Base-by-base conservation (phyloP, 495 filamentous ascomycete species). In the Amphirosellinia nigrospora region DNA sequence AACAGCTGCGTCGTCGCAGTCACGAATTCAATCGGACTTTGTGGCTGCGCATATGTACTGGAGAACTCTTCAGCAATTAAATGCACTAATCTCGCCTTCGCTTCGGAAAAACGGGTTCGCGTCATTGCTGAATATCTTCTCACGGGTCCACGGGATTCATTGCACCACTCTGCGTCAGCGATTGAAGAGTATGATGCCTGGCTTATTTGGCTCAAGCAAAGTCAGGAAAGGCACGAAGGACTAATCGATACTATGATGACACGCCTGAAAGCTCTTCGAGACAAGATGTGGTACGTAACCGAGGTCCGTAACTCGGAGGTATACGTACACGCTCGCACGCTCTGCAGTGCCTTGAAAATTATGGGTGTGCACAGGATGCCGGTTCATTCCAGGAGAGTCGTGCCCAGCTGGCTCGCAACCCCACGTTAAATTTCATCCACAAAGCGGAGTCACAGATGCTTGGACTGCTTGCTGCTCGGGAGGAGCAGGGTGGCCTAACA, bases 211-310 rank as follows among this genome's bases (percentile, higher is more conserved):
- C 82, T 92, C 36, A 89, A 91, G 71, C 89, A 90, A 71, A 90
- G 89, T 45, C 89, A 92, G 74, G 90, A 92, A 70, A 85, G 89
- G 8, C 89, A 89, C 60, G 90, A 92, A 77, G 82, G 84, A 15
- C 82, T 84, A 1, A 88, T 91, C 66, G 89, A 92, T 56, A 82
- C 83, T 26, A 90, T 92, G 89, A 90, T 91, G 83, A 83, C 82
- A 66, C 86, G 86, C 16, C 79, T 91, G 19, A 89, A 89, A 64
- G 87, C 89, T 28, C 81, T 95, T 23, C 87, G 96, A 50, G 91
- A 96, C 79, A 98, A 98, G 84, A 97, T 97, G 93, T 99, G 96
- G 96, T 99, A 97, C 78, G 92, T 96, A 72, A 97, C 94, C 7
- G 96, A 98, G 79, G 96, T 98, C 52, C 90, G 92, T 66, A 95